These are phyloP conservation scores for Fusarium pseudograminearum DNA, from an alignment of 2,329 filamentous ascomycete genomes.

Conservation along the genomic window DNA sequence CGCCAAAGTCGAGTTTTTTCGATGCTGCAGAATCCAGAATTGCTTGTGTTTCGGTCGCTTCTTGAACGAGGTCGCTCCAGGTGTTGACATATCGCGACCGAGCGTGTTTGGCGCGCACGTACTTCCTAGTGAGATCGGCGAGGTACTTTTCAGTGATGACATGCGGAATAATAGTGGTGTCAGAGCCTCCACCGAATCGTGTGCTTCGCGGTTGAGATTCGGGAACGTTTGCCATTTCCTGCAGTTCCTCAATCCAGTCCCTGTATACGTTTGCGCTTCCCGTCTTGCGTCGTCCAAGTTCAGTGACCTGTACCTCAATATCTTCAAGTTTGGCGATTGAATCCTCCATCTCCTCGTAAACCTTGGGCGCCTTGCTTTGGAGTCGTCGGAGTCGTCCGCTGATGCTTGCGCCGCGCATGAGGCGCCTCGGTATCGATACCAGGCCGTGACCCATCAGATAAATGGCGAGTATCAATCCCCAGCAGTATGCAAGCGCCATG, in stretches of 20 bases:
- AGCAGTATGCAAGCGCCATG: conserved; percentile 95
- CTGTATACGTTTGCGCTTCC: conserved; percentile 80
- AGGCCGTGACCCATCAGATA: conserved; percentile 98
- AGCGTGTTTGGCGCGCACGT: conserved; percentile 85
- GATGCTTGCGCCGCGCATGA: conserved; percentile 84
- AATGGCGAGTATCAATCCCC: conserved; percentile 90
- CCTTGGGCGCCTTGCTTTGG: conserved; percentile 81
- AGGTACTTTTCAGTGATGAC: conserved; percentile 95
- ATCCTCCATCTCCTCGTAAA: conserved; percentile 90
- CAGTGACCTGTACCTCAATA: conserved; percentile 82
- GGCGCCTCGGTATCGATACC: conserved; percentile 85
- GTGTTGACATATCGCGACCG: conserved; percentile 85
- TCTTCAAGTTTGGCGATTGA: conserved; percentile 83
- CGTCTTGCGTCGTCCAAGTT: conserved; percentile 83
- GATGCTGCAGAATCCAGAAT: conserved; percentile 87
- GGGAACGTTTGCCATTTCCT: conserved; percentile 78
- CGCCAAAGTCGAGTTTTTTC: conserved; percentile 81
- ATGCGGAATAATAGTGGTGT: conserved; percentile 70
- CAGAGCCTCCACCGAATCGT: conserved; percentile 57
- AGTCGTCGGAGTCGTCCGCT: conserved; percentile 79
- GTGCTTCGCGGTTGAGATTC: conserved; percentile 66
- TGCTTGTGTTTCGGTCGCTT: conserved; percentile 79
- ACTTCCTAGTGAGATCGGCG: conserved; percentile 85
- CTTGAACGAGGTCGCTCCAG: conserved; percentile 83
- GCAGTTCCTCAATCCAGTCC: conserved; percentile 96